Base-by-base conservation (phyloP, 108 stramenopile species). In the Fragilaria crotonensis region DNA sequence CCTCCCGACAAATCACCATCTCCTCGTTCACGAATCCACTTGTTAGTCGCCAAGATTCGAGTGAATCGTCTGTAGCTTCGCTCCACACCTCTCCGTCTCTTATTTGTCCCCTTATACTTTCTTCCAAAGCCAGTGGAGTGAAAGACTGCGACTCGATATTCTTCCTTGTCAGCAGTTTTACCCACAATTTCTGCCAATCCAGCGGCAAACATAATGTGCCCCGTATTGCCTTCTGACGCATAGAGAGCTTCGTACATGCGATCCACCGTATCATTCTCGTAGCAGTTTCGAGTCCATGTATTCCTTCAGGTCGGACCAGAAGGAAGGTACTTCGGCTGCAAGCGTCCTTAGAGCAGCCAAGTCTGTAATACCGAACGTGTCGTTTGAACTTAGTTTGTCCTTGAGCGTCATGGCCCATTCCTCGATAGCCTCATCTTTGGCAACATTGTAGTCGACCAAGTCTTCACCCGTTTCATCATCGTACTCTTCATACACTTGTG, bases 121-220 rank as follows among this genome's bases (percentile, higher is more conserved):
- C 36, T 51, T 26, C 66, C 66, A 59, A 52, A 41, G 22, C 59
- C 57, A 27, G 68, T 69, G n/a, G 68, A 69, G 30, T 69, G 68
- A 54, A 63, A 57, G 17, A 69, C 61, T 17, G 57, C 52, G 28
- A 69, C 41, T 21, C 62, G 68, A 27, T 63, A 69, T 56, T 57
- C 53, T 25, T 58, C 32, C 5, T 57, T 33, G 36, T 11, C 36
- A 41, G 7, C 36, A 11, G 36, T 41, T 41, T 7, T 41, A 7
- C 55, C 54, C 7, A 41, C 46, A 22, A 26, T 7, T 18, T 48
- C 33, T 4, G 68, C 68, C 2, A 45, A 53, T 2, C 68, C 68
- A 2, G 68, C 21, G 2, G 49, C 68, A 55, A 69, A 69, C 23
- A 69, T 56, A 55, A 69, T 57, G 31, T 69, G 68, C 3, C 68